These are phyloP conservation scores for Nigrospora sphaerica DNA, from an alignment of 2,329 filamentous ascomycete species.

Conservation along the genomic window DNA sequence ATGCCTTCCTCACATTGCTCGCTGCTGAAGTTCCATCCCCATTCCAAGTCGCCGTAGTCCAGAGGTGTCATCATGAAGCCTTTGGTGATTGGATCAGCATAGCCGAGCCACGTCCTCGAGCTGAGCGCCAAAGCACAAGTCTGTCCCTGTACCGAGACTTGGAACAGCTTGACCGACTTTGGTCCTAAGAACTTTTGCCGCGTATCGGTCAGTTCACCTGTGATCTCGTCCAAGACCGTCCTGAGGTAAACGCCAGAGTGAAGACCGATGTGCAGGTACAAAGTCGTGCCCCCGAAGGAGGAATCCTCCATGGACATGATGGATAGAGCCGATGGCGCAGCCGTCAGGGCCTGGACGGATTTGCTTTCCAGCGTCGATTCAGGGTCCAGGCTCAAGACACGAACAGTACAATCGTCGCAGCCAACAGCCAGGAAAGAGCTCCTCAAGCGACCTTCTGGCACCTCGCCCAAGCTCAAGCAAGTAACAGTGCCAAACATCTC, in stretches of 20 bases:
- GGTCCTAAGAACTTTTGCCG: conserved; percentile 90
- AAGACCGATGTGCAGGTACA: conserved; percentile 93
- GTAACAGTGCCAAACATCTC: conserved; percentile 95
- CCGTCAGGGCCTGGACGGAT: conserved; percentile 88
- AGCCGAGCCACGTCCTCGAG: conserved; percentile 92
- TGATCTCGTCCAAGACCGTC: conserved; percentile 90
- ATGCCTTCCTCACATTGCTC: conserved; percentile 91
- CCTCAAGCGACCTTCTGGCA: conserved; percentile 81
- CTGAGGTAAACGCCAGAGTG: conserved; percentile 94
- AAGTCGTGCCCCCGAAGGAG: conserved; percentile 75
- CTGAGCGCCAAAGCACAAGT: conserved; percentile 84
- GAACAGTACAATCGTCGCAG: conserved; percentile 92
- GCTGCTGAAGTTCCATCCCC: conserved; percentile 94
- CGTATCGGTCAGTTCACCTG: conserved; percentile 90
- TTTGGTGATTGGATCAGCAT: conserved; percentile 79
- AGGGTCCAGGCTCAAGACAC: conserved; percentile 82
- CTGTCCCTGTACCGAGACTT: conserved; percentile 79
- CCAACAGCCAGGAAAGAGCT: conserved; percentile 94
- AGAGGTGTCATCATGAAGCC: conserved; percentile 89
- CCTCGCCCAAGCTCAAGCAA: conserved; percentile 85
- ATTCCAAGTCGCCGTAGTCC: conserved; percentile 81
- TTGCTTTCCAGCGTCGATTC: conserved; percentile 89
- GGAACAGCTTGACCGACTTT: conserved; percentile 82
- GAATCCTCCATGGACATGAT: conserved; percentile 97
- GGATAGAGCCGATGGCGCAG: conserved; percentile 77